phyloP scores from a whole-genome alignment of 257 asterid species.

The Forsythia suspensa region DNA sequence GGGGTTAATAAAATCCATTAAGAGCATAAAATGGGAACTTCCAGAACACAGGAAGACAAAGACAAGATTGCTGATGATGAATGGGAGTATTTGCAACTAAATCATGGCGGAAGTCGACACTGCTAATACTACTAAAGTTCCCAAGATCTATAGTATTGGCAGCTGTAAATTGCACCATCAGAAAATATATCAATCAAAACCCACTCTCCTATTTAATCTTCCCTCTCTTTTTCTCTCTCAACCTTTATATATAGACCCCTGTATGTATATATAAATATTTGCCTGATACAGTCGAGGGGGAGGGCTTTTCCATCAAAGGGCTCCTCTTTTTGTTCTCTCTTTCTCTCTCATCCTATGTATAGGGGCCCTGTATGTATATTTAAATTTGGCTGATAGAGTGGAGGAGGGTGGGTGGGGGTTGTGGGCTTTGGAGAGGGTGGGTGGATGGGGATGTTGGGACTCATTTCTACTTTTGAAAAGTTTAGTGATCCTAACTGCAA shows the following conservation, averaged over 20 bases:
- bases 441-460: no score
- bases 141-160: constrained; percentile 46
- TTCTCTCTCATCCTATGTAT: not conserved
- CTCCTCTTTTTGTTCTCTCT: not conserved
- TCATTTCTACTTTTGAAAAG: no score
- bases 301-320: not conserved
- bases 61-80: constrained; percentile 47
- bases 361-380: not conserved
- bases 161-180: constrained; percentile 31
- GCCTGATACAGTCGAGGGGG: not conserved
- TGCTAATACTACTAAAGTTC: constrained; percentile 20
- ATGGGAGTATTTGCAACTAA: constrained; percentile 34
- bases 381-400: constrained; percentile 17
- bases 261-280: not conserved
- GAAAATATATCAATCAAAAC: not conserved
- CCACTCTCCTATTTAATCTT: not conserved
- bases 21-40: constrained; percentile 38
- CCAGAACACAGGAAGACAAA: constrained; percentile 42
- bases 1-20: constrained; percentile 35
- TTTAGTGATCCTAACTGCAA: no score
- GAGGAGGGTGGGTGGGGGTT: not conserved
- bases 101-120: constrained; percentile 53
- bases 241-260: not conserved
- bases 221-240: not conserved
- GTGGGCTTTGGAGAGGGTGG: no score